Evolutionary conservation across 371 early-diverging fungal species (phyloP), one percentile per base, ranked within the genome.

Genomic region (Funneliformis caledonium): DNA sequence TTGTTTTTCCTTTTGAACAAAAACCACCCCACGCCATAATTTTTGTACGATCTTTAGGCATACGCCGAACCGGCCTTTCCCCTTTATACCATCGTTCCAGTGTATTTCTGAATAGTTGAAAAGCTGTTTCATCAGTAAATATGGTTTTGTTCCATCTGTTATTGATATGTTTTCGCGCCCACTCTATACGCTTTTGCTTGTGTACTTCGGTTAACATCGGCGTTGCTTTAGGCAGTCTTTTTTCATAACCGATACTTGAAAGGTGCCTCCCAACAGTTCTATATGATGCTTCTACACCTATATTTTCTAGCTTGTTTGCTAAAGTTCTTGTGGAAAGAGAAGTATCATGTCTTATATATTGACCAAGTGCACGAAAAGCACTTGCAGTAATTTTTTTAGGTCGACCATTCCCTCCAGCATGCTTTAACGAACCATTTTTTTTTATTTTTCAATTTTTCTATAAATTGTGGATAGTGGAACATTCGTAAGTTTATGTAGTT

Each of bases 301-400:
- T 64, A 64, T 64, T 26, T 22, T 8, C 4, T 22, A 26, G 31
- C 26, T 62, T 26, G 26, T 2, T 62, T 4, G 7, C 26, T 5
- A 62, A 6, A 22, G 22, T 62, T 62, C 62, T 4, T 5, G 62
- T 62, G 7, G 31, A 62, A 22, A 62, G n/a, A 8, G 62, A 62
- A 22, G 62, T 62, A 11, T 22, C 62, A 26, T 22, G 26, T 11
- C 7, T 62, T 62, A 64, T 2, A 64, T 77, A 48, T 12, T 76
- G 48, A 4, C 65, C 65, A 43, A 73, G 22, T 5, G 31, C 74
- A 16, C 12, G 48, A 4, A 56, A 73, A 19, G 12, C 12, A 52
- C 22, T 31, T 73, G 74, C 31, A 2, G n/a, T 73, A 10, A 73
- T 73, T 59, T 52, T 73, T 73, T 73, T 47, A 9, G 74, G 74